Percentiles rank a stretch among this genome's conserved stretches.
phyloP scores from a whole-genome alignment of 1,284 basidiomycete genomes.

The Cutaneotrichosporon sp. region DNA sequence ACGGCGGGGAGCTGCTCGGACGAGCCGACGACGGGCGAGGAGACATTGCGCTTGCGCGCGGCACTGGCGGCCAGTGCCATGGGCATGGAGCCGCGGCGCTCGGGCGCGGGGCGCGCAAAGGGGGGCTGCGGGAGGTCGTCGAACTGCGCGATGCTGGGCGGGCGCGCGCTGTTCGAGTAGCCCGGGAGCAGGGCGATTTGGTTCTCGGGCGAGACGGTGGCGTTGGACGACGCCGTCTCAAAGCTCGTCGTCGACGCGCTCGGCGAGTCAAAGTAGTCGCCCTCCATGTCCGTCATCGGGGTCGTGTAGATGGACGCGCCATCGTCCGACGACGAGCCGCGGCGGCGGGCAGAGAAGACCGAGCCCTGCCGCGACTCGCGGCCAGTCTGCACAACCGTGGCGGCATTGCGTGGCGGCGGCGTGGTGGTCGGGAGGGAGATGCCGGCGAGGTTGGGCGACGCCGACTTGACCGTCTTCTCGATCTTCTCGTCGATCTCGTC shows the following conservation, averaged over 20 bases:
- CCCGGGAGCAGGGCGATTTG: not conserved
- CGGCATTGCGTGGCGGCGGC: not conserved
- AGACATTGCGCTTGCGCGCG: slow-evolving; percentile 3
- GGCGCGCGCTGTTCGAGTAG: slow-evolving; percentile 3
- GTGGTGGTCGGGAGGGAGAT: not conserved
- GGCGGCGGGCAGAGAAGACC: not conserved
- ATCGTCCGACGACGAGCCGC: slow-evolving; percentile 1
- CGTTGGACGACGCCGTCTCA: slow-evolving; percentile 9
- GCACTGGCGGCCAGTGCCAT: slow-evolving; percentile 2
- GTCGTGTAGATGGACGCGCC: slow-evolving; percentile 8
- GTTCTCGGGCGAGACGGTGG: slow-evolving; percentile 6
- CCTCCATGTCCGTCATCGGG: slow-evolving; percentile 6
- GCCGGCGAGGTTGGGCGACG: slow-evolving; percentile 5
- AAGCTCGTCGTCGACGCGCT: slow-evolving; percentile 11
- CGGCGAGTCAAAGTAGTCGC: slow-evolving; percentile 8
- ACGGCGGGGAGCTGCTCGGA: not conserved
- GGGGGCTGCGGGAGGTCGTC: not conserved
- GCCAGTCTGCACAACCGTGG: slow-evolving; percentile 1
- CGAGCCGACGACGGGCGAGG: slow-evolving; percentile 1
- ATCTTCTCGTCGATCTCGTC: slow-evolving; percentile 11
- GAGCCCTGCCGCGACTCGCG: not conserved
- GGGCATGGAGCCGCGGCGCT: slow-evolving; percentile 8
- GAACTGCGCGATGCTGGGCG: not conserved
- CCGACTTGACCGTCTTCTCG: slow-evolving; percentile 1
- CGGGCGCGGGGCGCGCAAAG: not conserved